Evolutionary conservation across 805 yeast species (phyloP).

Genomic region (Lachancea mirantina): DNA sequence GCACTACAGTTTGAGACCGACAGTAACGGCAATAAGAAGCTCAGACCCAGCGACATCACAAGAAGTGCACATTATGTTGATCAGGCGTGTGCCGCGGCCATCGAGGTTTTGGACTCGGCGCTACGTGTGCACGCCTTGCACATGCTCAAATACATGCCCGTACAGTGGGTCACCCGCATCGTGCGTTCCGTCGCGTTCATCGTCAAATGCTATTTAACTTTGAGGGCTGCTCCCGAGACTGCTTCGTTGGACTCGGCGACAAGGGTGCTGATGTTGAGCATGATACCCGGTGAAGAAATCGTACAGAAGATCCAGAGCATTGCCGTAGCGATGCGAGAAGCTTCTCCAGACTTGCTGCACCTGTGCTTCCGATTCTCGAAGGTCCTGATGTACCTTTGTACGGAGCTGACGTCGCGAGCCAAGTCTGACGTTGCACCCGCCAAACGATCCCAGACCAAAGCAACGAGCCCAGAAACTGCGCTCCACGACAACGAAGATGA

Average conservation of each 20-base stretch:
- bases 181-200: conserved; percentile 86
- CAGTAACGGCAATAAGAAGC: conserved; percentile 22
- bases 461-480: not conserved
- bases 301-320: conserved; percentile 59
- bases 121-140: conserved; percentile 59
- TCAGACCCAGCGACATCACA: conserved; percentile 62
- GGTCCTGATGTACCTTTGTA: conserved; percentile 65
- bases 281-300: conserved; percentile 66
- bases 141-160: conserved; percentile 73
- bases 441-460: conserved; percentile 14
- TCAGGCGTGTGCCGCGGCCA: conserved; percentile 77
- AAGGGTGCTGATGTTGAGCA: conserved; percentile 49
- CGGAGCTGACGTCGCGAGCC: conserved; percentile 56
- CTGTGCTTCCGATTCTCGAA: conserved; percentile 74
- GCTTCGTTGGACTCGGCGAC: conserved; percentile 34
- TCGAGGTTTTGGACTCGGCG: conserved; percentile 66
- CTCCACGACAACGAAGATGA: not conserved
- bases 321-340: conserved; percentile 67
- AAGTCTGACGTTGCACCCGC: conserved; percentile 26
- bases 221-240: conserved; percentile 35
- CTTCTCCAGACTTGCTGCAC: conserved; percentile 86
- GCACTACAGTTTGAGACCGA: conserved; percentile 53
- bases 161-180: conserved; percentile 82
- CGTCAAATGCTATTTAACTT: conserved; percentile 72
- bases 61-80: conserved; percentile 72